Evolutionary conservation across 257 asterid species (phyloP), one percentile per base, ranked within the genome.

Genomic region (Sherardia arvensis): DNA sequence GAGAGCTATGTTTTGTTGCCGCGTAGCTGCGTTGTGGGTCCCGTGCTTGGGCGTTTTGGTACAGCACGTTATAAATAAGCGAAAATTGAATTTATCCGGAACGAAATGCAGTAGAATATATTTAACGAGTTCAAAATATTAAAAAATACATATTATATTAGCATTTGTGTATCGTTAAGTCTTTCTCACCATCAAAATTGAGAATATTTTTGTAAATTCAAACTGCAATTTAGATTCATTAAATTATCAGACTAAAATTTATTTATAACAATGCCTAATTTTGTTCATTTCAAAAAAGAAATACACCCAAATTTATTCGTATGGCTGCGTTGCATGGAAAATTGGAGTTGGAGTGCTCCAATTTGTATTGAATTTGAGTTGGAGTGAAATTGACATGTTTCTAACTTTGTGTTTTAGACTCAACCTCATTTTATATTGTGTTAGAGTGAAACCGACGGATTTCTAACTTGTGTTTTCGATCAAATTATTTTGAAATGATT

Each of bases 1-100:
- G 62, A 22, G 66, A 70, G 66, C 53, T 55, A 30, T 23, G 61
- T 40, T 61, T 17, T 33, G 26, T 68, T 34, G 62, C 48, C 59
- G 68, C 59, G 68, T 48, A 64, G 40, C 56, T 38, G 4, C 22
- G 12, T n/a, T 38, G 23, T 61, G 54, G 54, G 55, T 12, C 21
- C 33, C 33, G 34, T 29, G 0, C 5, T 12, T 2, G 21, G 25
- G 17, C 17, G 14, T 10, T 5, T 43, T 53, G 5, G 58, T 53
- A 17, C 17, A 8, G 27, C 66, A 62, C 56, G 66, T 62, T 43
- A 4, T 18, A 12, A 43, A 38, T 51, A 61, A 61, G 53, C 51
- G 17, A 38, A 38, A 38, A 38, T 38, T 38, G 4, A 38, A 38
- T 10, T 38, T 38, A 38, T 12, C 34, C 34, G 47, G n/a, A n/a